These are phyloP conservation scores for Fusarium sororula DNA, from an alignment of 2,329 filamentous ascomycete species.

Conservation along the genomic window DNA sequence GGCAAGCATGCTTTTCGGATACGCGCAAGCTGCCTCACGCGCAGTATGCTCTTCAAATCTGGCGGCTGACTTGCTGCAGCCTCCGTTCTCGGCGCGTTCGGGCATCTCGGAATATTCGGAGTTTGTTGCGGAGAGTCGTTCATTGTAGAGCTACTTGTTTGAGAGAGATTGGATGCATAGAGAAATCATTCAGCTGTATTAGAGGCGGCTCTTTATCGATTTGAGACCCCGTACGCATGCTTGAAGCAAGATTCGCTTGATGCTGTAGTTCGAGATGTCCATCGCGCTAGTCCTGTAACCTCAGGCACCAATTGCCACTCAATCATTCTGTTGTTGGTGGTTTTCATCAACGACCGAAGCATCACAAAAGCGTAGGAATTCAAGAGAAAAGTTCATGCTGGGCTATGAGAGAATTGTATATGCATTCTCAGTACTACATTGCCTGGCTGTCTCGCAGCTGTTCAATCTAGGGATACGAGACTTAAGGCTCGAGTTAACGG, in stretches of 20 bases:
- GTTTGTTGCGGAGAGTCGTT: background rate
- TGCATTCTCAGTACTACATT: background rate
- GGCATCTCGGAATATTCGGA: background rate
- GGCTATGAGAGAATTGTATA: background rate
- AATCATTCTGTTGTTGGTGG: background rate
- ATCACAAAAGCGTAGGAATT: background rate
- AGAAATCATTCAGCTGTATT: background rate
- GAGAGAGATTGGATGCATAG: fast-evolving
- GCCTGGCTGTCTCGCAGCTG: background rate
- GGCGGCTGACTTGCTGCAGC: background rate
- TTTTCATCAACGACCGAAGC: background rate
- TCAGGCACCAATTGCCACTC: background rate
- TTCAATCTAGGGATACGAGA: background rate
- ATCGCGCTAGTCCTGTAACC: background rate
- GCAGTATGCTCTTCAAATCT: constrained; percentile 1
- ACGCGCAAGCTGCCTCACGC: constrained; percentile 3
- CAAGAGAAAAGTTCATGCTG: too few species aligned
- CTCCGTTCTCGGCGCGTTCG: background rate
- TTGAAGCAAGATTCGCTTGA: background rate
- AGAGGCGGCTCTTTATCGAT: fast-evolving
- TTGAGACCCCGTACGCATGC: fast-evolving
- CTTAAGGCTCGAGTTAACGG: background rate
- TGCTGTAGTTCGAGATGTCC: background rate
- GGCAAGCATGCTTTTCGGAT: constrained; percentile 54
- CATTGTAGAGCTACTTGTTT: background rate